phyloP scores from a whole-genome alignment of 192 early-diverging fungal species.

The Piromyces sp. region DNA sequence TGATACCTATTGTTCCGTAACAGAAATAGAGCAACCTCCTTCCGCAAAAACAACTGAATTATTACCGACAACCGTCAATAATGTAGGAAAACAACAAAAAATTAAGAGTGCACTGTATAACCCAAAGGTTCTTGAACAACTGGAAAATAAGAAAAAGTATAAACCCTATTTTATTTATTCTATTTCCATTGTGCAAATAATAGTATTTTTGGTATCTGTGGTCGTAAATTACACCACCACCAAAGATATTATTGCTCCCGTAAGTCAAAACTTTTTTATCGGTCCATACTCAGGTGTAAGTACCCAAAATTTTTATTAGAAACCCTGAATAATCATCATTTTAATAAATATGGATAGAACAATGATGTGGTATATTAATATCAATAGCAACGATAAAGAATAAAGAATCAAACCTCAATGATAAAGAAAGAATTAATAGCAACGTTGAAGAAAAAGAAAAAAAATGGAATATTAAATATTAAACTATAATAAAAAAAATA shows the following conservation, averaged over 20 bases:
- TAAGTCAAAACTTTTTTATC: neutral
- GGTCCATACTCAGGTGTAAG: neutral
- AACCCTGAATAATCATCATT: too few relatives aligned
- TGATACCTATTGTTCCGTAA: neutral
- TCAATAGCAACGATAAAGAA: too few relatives aligned
- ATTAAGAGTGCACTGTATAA: neutral
- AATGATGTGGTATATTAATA: too few relatives aligned
- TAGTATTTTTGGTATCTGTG: neutral
- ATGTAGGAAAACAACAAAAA: neutral
- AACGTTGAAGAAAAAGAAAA: too few relatives aligned
- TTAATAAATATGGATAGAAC: too few relatives aligned
- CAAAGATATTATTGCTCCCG: neutral
- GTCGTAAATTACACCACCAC: neutral
- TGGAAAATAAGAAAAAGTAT: neutral
- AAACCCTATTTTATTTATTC: neutral
- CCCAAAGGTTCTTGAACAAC: neutral
- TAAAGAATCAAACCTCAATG: too few relatives aligned
- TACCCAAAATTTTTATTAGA: too few relatives aligned
- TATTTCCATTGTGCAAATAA: neutral
- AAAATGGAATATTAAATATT: too few relatives aligned
- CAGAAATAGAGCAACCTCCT: neutral
- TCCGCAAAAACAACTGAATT: too few relatives aligned
- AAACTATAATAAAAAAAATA: too few relatives aligned
- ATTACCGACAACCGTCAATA: too few relatives aligned
- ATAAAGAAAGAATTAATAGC: too few relatives aligned